These are phyloP conservation scores for Echinochloa phyllopogon DNA, from an alignment of 176 grass and related monocot species.

Conservation along the genomic window DNA sequence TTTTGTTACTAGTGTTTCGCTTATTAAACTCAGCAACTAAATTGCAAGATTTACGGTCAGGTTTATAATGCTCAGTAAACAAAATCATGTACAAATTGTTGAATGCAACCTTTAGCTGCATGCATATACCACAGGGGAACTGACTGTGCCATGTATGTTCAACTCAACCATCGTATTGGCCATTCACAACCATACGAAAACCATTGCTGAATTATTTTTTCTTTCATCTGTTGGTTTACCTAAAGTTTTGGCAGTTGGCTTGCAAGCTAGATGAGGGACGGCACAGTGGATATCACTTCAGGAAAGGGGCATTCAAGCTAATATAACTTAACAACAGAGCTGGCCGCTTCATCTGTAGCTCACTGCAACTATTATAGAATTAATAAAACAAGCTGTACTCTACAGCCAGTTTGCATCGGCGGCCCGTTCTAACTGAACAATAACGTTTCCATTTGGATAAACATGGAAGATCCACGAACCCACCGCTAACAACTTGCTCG, in stretches of 20 bases:
- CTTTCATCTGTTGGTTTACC: background rate
- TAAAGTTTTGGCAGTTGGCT: background rate
- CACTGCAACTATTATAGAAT: background rate
- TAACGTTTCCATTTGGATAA: background rate
- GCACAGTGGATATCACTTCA: background rate
- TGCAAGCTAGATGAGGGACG: background rate
- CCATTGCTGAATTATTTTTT: background rate
- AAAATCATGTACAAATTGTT: background rate
- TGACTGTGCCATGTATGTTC: background rate
- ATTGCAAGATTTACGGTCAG: background rate
- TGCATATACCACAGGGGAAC: background rate
- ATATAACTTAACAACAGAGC: background rate
- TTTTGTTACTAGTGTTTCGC: background rate
- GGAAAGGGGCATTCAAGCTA: background rate
- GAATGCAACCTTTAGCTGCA: background rate
- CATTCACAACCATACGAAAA: background rate
- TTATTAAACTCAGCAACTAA: background rate
- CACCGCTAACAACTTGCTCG: too few relatives aligned
- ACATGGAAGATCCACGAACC: background rate
- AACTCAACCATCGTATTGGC: background rate
- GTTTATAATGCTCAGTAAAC: background rate
- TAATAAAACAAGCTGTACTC: background rate
- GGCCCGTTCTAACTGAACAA: background rate
- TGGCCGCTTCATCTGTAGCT: background rate
- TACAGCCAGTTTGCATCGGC: background rate